phyloP scores from a whole-genome alignment of 1,284 basidiomycete species.

The Microbotryum lychnidis-dioicae region DNA sequence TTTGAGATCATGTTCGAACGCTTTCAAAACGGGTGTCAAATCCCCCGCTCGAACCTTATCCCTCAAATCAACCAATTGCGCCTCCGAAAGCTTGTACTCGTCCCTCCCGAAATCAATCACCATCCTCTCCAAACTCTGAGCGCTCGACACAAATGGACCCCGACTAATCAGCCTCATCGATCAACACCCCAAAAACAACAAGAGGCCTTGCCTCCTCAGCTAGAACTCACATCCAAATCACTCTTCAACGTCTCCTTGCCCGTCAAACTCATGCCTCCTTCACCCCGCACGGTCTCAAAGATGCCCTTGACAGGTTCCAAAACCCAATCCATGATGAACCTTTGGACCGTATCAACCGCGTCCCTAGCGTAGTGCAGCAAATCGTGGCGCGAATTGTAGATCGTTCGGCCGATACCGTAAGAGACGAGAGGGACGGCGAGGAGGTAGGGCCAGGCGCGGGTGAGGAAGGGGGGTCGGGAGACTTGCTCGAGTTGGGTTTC shows the following conservation, averaged over 20 bases:
- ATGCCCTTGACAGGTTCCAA: slow-evolving; percentile 78
- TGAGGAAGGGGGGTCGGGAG: slow-evolving; percentile 15
- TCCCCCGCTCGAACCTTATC: slow-evolving; percentile 68
- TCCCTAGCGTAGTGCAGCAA: slow-evolving; percentile 52
- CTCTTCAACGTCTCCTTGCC: slow-evolving; percentile 66
- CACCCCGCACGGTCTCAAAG: slow-evolving; percentile 70
- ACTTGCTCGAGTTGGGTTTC: slow-evolving; percentile 6
- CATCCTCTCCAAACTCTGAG: slow-evolving; percentile 80
- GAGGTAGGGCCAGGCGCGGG: slow-evolving; percentile 33
- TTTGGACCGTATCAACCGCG: slow-evolving; percentile 58
- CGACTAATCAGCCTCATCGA: no score
- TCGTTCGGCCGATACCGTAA: slow-evolving; percentile 3
- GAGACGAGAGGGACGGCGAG: slow-evolving; percentile 25
- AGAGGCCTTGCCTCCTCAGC: not conserved
- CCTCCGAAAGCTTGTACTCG: slow-evolving; percentile 55
- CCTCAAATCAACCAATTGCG: slow-evolving; percentile 58
- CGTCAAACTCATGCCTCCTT: slow-evolving; percentile 60
- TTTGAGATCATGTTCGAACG: slow-evolving; percentile 89
- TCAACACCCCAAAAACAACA: no score
- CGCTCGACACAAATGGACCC: no score
- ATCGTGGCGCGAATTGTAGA: slow-evolving; percentile 29
- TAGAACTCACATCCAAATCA: slow-evolving; percentile 58
- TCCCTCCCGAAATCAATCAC: slow-evolving; percentile 74
- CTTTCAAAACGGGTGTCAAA: slow-evolving; percentile 73
- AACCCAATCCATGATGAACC: slow-evolving; percentile 78